Conservation (phyloP, 1,284 basidiomycete genomes). For the Cerrena zonata region DNA sequence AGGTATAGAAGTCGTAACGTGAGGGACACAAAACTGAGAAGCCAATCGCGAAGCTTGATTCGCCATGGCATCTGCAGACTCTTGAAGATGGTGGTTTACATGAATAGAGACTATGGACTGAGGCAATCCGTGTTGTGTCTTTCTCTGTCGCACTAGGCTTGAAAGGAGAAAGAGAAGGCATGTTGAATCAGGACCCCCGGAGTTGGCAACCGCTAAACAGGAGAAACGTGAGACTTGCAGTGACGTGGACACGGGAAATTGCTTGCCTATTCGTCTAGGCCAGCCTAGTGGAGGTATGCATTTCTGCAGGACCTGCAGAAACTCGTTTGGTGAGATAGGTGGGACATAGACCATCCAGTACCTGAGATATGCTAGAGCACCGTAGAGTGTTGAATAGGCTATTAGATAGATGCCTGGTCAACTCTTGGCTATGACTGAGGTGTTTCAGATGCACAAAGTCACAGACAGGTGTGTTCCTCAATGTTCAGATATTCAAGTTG, state of each 20-base stretch:
- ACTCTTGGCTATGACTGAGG: too few species aligned
- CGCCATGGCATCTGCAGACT: conserved; percentile 51
- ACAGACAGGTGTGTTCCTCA: too few species aligned
- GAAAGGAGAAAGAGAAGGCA: conserved; percentile 65
- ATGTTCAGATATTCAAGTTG: too few species aligned
- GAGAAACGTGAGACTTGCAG: not conserved
- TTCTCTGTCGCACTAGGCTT: conserved; percentile 7
- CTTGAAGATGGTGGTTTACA: conserved; percentile 63
- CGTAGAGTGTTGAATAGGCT: not conserved
- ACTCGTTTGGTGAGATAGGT: conserved; percentile 23
- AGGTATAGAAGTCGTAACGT: conserved; percentile 41
- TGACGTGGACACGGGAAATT: not conserved
- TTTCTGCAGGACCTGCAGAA: conserved; percentile 23
- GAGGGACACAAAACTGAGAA: conserved; percentile 37
- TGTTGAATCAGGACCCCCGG: conserved; percentile 75
- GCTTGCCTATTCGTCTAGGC: conserved; percentile 19
- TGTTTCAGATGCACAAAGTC: too few species aligned
- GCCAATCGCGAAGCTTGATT: conserved; percentile 40
- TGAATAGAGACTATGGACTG: conserved; percentile 49
- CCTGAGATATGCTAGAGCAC: not conserved
- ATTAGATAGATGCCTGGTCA: too few species aligned
- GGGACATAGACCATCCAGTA: conserved; percentile 8
- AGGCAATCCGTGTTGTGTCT: conserved; percentile 15
- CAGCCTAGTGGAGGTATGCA: conserved; percentile 29
- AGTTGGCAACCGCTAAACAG: conserved; percentile 62